Conservation (phyloP, 1,139 yeast species). For the Nakaseomyces kungkrabaensis region DNA sequence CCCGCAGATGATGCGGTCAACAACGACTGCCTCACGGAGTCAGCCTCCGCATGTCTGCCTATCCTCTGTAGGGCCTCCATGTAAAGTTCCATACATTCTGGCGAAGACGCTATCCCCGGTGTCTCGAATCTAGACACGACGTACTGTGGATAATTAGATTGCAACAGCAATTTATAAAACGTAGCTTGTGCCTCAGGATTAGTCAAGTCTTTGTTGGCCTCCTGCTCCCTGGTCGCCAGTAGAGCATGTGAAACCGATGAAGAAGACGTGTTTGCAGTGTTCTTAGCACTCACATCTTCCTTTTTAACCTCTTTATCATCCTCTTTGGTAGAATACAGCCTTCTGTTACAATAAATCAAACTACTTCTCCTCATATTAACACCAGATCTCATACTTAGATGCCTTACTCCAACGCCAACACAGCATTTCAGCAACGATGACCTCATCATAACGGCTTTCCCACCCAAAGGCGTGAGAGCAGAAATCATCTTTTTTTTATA, state of each 20-base stretch:
- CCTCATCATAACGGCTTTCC: neutral
- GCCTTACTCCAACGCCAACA: neutral
- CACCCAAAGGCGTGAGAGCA: neutral
- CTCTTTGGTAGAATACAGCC: neutral
- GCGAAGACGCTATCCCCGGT: constrained; percentile 73
- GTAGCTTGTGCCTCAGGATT: constrained; percentile 70
- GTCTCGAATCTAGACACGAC: constrained; percentile 89
- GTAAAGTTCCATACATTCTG: constrained; percentile 70
- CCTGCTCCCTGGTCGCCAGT: constrained; percentile 65
- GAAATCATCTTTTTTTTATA: neutral
- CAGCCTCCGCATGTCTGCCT: constrained; percentile 75
- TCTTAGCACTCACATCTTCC: neutral
- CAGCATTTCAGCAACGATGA: neutral
- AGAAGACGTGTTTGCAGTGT: neutral
- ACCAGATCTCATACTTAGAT: neutral
- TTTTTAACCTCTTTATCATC: neutral
- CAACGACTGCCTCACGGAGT: constrained; percentile 31
- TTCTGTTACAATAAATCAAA: neutral
- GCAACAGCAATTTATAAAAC: constrained; percentile 63
- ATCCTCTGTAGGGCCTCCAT: constrained; percentile 67
- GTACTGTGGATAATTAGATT: constrained; percentile 81
- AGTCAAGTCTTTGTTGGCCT: constrained; percentile 63
- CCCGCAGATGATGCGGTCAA: constrained; percentile 28
- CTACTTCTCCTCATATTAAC: no score
- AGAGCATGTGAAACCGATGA: constrained; percentile 24